phyloP scores from a whole-genome alignment of 2,329 filamentous ascomycete genomes.

The Xylaria hypoxylon region DNA sequence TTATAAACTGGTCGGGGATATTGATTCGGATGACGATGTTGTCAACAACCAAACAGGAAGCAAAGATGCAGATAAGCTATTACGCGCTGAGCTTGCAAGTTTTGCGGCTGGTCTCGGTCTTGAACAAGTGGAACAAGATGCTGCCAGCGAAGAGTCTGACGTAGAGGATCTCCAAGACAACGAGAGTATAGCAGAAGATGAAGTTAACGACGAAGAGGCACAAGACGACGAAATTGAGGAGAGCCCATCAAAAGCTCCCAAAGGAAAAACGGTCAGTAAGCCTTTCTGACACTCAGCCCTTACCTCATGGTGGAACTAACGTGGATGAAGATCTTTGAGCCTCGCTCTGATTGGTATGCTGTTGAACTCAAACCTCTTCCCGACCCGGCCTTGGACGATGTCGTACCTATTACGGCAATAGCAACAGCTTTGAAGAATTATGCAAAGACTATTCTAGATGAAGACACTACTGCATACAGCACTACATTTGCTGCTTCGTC shows the following conservation, averaged over 20 bases:
- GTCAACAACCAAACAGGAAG: slow-evolving; percentile 49
- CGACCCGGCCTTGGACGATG: slow-evolving; percentile 58
- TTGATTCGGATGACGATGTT: slow-evolving; percentile 63
- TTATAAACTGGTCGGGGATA: slow-evolving; percentile 68
- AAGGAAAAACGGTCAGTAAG: slow-evolving; percentile 59
- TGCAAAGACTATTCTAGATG: slow-evolving; percentile 78
- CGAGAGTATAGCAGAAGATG: slow-evolving; percentile 47
- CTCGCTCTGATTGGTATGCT: slow-evolving; percentile 68
- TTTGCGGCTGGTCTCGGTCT: slow-evolving; percentile 65
- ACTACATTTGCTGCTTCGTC: slow-evolving; percentile 82
- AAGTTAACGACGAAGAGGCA: slow-evolving; percentile 33
- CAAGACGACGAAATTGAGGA: slow-evolving; percentile 43
- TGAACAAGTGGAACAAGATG: slow-evolving; percentile 56
- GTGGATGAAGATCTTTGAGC: slow-evolving; percentile 63
- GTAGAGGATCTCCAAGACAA: slow-evolving; percentile 47
- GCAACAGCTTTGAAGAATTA: slow-evolving; percentile 72
- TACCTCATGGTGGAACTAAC: slow-evolving; percentile 32
- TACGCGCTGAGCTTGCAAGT: slow-evolving; percentile 63
- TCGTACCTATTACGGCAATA: slow-evolving; percentile 56
- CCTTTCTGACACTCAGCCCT: slow-evolving; percentile 38
- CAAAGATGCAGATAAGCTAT: slow-evolving; percentile 57
- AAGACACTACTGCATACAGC: slow-evolving; percentile 81
- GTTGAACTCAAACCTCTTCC: slow-evolving; percentile 59
- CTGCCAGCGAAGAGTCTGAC: slow-evolving; percentile 53
- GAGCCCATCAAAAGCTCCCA: slow-evolving; percentile 47